phyloP scores from a whole-genome alignment of 129 eudicot genomes.

The Mikania micrantha region DNA sequence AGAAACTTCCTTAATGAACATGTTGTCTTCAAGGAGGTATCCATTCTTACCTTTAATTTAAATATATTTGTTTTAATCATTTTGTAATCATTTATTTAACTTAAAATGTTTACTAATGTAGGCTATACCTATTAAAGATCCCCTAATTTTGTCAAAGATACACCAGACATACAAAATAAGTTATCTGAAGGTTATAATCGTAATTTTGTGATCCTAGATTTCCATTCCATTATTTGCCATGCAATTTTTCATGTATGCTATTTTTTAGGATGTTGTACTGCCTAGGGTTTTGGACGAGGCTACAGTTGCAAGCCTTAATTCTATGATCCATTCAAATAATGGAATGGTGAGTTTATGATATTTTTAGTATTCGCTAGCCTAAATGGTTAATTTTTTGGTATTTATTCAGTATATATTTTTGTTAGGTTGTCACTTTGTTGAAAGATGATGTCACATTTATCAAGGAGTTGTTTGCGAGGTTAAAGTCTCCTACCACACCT shows the following conservation, averaged over 20 bases:
- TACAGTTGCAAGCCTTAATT: conserved; percentile 63
- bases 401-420: neutral
- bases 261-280: conserved; percentile 67
- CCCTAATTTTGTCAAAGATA: conserved; percentile 70
- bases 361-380: neutral
- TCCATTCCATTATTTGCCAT: neutral
- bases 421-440: conserved; percentile 77
- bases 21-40: conserved; percentile 92
- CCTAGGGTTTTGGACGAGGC: conserved; percentile 78
- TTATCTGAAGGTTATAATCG: conserved; percentile 61
- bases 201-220: neutral
- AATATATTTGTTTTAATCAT: neutral
- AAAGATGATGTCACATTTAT: conserved; percentile 77
- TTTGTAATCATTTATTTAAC: neutral
- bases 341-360: conserved; percentile 51
- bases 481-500: conserved; percentile 59
- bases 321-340: conserved; percentile 83
- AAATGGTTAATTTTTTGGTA: neutral
- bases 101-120: conserved; percentile 16
- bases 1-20: conserved; percentile 74
- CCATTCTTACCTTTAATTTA: neutral
- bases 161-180: conserved; percentile 89
- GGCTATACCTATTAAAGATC: conserved; percentile 94
- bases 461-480: conserved; percentile 69
- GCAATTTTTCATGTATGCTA: conserved; percentile 9